Evolutionary conservation across 148 eudicot genomes (phyloP), one percentile per base, ranked within the genome.

Genomic region (Arctostaphylos glauca): DNA sequence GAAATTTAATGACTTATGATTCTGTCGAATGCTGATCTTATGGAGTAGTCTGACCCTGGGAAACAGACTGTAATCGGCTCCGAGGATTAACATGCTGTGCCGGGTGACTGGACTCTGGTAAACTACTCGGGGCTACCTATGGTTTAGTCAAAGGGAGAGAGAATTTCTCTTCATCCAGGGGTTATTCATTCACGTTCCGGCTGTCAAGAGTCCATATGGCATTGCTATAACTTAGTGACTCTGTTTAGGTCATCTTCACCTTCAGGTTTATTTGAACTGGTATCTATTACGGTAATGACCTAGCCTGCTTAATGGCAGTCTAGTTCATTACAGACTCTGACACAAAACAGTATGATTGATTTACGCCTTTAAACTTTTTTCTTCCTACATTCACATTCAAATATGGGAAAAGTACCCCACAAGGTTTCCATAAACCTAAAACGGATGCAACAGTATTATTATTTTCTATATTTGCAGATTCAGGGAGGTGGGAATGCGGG

Each of bases 401-500:
- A 31, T 31, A 31, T 31, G 38, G 38, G 38, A 31, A 1, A 31
- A 31, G 38, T 31, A 31, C 38, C 38, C 38, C 38, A 31, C 38
- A 31, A 31, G 38, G 38, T 31, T 6, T 16, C 7, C 59, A 16
- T 41, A 2, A 50, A 12, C 47, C 18, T 60, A 46, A 79, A 18
- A 31, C 41, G 47, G 43, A 79, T 43, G 53, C 52, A n/a, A 60
- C 10, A 7, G 21, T 66, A 56, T 43, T 59, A 14, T 80, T 44
- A 44, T 8, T n/a, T 46, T 77, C 25, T 81, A 49, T 50, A 4
- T 58, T 85, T 13, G 12, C 81, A 90, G 92, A 81, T 87, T 86
- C 89, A 90, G 78, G 92, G 92, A 81, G 92, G 92, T 70, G 92
- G 92, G 66, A 90, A 90, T 82, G 88, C 83, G 4, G 92, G 90